Evolutionary conservation across 768 basidiomycete species (phyloP), one percentile per base, ranked within the genome.

Genomic region (Boletus rex-veris): DNA sequence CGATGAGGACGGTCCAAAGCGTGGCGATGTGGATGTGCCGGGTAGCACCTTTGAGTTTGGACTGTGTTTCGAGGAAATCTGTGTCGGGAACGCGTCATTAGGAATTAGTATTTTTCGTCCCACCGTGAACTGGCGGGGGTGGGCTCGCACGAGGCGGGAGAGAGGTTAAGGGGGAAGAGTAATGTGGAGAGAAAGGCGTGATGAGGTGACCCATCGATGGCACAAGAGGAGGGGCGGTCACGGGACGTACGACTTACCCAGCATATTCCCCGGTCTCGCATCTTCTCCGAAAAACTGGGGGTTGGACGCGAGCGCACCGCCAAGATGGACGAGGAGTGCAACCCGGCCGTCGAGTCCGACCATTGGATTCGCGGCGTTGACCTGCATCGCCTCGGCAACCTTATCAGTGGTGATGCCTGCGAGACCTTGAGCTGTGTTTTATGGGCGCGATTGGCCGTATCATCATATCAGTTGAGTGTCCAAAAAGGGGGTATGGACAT

Each of bases 311-410:
- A 98, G 80, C 0, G 94, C 94, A 33, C 75, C 73, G 42, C 82
- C 80, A 40, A 98, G 83, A 56, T 83, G 85, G 60, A 78, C 75
- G 16, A 98, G 79, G 5, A 98, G 80, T 0, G 81, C 77, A 0
- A 92, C 77, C 33, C 96, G 85, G 2, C 96, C 96, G 56, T 92
- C 86, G 18, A 98, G 78, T 7, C 94, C 96, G 16, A 90, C 84
- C 84, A 98, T 90, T 0, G 90, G 88, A 66, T 98, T 98, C 0
- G 75, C 57, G 2, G 80, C 73, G 46, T 70, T 77, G 26, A 93
- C 93, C 71, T 98, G 96, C 79, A 98, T 85, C 3, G 83, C 87
- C 36, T 73, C 59, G 6, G 84, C 79, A 24, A 88, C 77, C 42
- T 74, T 76, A 44, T 83, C 78, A 3, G 77, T 66, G 0, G 87